Percentiles rank a stretch among this genome's conserved stretches.
Conservation (phyloP, 2,329 filamentous ascomycete species). For the Colletotrichum agaves region DNA sequence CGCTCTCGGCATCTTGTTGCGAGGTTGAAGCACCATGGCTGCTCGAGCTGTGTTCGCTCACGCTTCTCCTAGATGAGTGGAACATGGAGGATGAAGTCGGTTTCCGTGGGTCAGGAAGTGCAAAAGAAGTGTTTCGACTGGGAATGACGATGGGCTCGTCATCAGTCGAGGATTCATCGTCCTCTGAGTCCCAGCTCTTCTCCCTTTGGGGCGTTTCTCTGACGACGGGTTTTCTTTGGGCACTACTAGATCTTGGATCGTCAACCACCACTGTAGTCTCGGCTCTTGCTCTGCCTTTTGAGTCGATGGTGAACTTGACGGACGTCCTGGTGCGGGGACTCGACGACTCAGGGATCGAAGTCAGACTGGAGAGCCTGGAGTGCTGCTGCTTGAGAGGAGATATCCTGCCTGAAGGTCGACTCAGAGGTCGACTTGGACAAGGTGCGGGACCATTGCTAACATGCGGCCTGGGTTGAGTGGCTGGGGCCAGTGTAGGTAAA, state of each 20-base stretch:
- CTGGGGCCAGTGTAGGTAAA: slow-evolving; percentile 60
- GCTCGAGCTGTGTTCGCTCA: slow-evolving; percentile 61
- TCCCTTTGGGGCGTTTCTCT: slow-evolving; percentile 44
- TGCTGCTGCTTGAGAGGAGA: slow-evolving; percentile 64
- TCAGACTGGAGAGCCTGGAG: slow-evolving; percentile 61
- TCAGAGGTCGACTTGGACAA: slow-evolving; percentile 48
- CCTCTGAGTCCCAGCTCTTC: slow-evolving; percentile 58
- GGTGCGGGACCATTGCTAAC: slow-evolving; percentile 45
- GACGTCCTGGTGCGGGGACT: slow-evolving; percentile 61
- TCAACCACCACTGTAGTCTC: slow-evolving; percentile 60
- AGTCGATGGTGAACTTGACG: slow-evolving; percentile 72
- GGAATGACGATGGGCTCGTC: slow-evolving; percentile 74
- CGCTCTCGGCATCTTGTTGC: slow-evolving; percentile 62
- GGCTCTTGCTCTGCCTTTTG: slow-evolving; percentile 67
- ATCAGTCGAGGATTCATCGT: slow-evolving; percentile 68
- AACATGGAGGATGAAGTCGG: slow-evolving; percentile 59
- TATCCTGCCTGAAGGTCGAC: slow-evolving; percentile 56
- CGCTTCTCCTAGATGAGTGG: slow-evolving; percentile 57
- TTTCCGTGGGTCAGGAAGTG: slow-evolving; percentile 63
- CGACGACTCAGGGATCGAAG: slow-evolving; percentile 67
- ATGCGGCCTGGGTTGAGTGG: slow-evolving; percentile 50
- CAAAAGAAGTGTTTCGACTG: slow-evolving; percentile 69
- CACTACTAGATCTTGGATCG: slow-evolving; percentile 40
- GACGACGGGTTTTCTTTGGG: slow-evolving; percentile 19
- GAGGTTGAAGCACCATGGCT: slow-evolving; percentile 46